A percentile compares a stretch with the other conserved stretches of the same genome.
Evolutionary conservation across 108 stramenopile species (phyloP).

Genomic region (Skeletonema potamos): DNA sequence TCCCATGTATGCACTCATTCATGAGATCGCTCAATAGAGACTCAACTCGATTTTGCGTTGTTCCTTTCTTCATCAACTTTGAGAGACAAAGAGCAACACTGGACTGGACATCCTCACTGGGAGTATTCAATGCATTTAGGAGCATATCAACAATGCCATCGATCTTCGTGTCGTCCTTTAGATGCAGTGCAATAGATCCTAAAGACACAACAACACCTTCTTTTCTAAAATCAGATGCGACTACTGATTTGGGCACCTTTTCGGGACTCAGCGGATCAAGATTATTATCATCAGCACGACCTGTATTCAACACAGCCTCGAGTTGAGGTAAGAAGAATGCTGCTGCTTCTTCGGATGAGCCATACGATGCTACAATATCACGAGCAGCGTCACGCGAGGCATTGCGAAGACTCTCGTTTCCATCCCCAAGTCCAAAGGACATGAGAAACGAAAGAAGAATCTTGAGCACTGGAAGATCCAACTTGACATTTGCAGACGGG

Average conservation of each 20-base stretch:
- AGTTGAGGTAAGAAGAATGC: conserved; percentile 78
- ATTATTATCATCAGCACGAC: conserved; percentile 47
- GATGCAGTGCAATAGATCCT: conserved; percentile 84
- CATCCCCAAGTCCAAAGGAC: conserved; percentile 84
- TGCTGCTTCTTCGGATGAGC: conserved; percentile 75
- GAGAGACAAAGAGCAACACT: conserved; percentile 78
- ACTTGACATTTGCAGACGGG: conserved; percentile 48
- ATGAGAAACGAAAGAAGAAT: conserved; percentile 77
- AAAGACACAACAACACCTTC: conserved; percentile 88
- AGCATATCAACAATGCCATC: conserved; percentile 85
- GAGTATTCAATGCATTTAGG: conserved; percentile 65
- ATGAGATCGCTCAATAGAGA: conserved; percentile 59
- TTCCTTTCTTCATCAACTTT: conserved; percentile 89
- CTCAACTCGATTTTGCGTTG: conserved; percentile 73
- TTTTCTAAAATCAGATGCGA: conserved; percentile 80
- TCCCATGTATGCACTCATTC: conserved; percentile 68
- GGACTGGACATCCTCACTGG: conserved; percentile 85
- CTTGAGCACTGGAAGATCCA: conserved; percentile 62
- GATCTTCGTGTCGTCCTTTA: conserved; percentile 79
- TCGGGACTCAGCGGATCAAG: conserved; percentile 56
- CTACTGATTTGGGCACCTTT: conserved; percentile 55
- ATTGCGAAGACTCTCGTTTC: conserved; percentile 65
- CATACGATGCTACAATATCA: conserved; percentile 71
- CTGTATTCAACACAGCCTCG: conserved; percentile 75
- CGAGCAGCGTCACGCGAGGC: conserved; percentile 70